Evolutionary conservation across 176 grass and related monocot species (phyloP).

Genomic region (Oryza coarctata): DNA sequence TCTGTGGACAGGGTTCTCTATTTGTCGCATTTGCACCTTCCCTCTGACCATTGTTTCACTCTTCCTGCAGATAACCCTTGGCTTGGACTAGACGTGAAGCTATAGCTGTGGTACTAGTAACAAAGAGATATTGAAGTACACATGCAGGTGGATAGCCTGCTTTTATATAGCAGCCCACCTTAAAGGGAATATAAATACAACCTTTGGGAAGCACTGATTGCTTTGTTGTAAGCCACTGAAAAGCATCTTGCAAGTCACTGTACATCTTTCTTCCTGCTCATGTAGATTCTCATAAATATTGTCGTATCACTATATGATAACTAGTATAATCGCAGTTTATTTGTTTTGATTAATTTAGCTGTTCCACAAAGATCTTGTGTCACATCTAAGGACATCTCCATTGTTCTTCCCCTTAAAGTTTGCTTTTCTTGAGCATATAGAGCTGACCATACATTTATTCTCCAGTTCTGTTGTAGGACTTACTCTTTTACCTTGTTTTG

Average conservation of each 20-base stretch:
- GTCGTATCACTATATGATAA: slow-evolving; percentile 11
- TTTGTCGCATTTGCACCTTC: slow-evolving; percentile 46
- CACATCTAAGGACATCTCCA: background rate
- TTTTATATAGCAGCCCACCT: slow-evolving; percentile 45
- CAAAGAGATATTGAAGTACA: slow-evolving; percentile 21
- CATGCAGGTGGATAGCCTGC: slow-evolving; percentile 1
- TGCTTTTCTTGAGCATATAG: background rate
- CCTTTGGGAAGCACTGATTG: slow-evolving; percentile 11
- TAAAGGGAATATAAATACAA: slow-evolving; percentile 32
- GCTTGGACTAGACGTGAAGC: slow-evolving; percentile 36
- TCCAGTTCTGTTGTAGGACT: background rate
- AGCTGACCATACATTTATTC: background rate
- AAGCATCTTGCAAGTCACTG: slow-evolving; percentile 33
- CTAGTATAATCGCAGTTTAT: slow-evolving; percentile 2
- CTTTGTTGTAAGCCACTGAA: slow-evolving; percentile 23
- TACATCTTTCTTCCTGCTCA: slow-evolving; percentile 34
- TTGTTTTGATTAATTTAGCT: slow-evolving; percentile 18
- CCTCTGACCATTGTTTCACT: slow-evolving; percentile 46
- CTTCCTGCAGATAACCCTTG: slow-evolving; percentile 32
- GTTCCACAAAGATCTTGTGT: slow-evolving; percentile 28
- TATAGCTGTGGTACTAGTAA: background rate
- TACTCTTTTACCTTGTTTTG: background rate
- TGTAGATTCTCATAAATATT: slow-evolving; percentile 42
- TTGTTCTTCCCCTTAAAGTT: slow-evolving; percentile 4
- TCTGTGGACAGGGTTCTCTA: slow-evolving; percentile 50